Evolutionary conservation across 495 filamentous ascomycete species (phyloP).

Genomic region (Aspergillus ellipticus): DNA sequence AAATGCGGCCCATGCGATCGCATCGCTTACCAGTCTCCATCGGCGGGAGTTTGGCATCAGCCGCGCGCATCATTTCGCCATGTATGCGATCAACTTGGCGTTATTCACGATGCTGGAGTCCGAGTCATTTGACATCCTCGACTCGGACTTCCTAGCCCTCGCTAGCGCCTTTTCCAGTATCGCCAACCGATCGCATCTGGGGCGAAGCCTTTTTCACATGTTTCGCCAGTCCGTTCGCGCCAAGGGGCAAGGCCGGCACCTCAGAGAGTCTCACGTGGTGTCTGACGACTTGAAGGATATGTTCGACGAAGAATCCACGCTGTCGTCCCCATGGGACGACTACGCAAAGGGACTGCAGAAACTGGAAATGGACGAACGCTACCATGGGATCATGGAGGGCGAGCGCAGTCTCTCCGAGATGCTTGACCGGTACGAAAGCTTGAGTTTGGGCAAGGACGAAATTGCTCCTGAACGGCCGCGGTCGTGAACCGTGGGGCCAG

Average conservation of each 20-base stretch:
- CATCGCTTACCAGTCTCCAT: slow-evolving; percentile 30
- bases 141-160: slow-evolving; percentile 36
- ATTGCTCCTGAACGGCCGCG: slow-evolving; percentile 22
- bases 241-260: slow-evolving; percentile 29
- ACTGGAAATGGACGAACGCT: slow-evolving; percentile 31
- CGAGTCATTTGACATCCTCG: slow-evolving; percentile 33
- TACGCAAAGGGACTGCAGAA: slow-evolving; percentile 40
- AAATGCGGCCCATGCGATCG: slow-evolving; percentile 32
- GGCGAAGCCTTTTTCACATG: slow-evolving; percentile 39
- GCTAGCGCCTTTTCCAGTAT: slow-evolving; percentile 36
- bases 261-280: slow-evolving; percentile 21
- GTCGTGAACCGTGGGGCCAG: neutral
- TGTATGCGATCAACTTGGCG: slow-evolving; percentile 45
- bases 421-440: slow-evolving; percentile 42
- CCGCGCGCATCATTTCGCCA: slow-evolving; percentile 40
- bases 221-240: slow-evolving; percentile 36
- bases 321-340: slow-evolving; percentile 26
- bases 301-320: slow-evolving; percentile 31
- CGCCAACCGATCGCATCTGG: slow-evolving; percentile 37
- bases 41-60: slow-evolving; percentile 37
- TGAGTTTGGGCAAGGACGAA: slow-evolving; percentile 40
- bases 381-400: slow-evolving; percentile 26
- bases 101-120: slow-evolving; percentile 39
- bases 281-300: slow-evolving; percentile 37
- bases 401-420: slow-evolving; percentile 33